Base-by-base conservation (phyloP, 164 flowering plant genomes). In the Berberis thunbergii region DNA sequence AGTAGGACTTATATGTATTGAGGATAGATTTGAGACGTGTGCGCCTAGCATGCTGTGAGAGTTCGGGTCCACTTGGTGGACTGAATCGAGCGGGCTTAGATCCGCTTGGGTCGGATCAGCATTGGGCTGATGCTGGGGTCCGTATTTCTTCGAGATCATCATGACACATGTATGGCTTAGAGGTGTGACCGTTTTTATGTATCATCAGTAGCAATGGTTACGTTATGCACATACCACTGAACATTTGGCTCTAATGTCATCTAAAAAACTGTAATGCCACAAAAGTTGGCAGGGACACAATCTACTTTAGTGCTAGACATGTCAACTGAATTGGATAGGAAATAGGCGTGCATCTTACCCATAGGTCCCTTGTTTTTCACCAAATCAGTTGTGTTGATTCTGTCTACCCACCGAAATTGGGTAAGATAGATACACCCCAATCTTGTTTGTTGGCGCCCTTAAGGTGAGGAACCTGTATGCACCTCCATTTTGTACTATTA, bases 221-320 rank as follows among this genome's bases (percentile, higher is more conserved):
- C 11, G 59, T 67, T 67, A 49, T 67, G 49, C 44, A 60, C 60
- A 43, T 67, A 67, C 69, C 69, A 67, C 7, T 60, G 69, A 38
- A 64, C 57, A 55, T 59, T 60, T 6, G 60, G 39, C 58, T 60
- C 64, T 52, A 63, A 63, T 60, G 53, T 60, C 69, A 59, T 53
- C 11, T 64, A 63, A 4, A 1, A 7, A 13, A 52, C 52, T 6
- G 38, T 26, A 11, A 67, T 54, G 13, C 9, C n/a, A 12, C 69
- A 67, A 45, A 67, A 67, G 54, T 40, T 60, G 9, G 2, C 5
- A 2, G 26, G 13, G 43, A 67, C 1, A 45, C 69, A 67, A 60
- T 56, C 52, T 26, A 9, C 45, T 8, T 1, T 50, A 43, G 58
- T 43, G 43, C 8, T 60, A 41, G 59, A 67, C 50, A 10, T 59